Base-by-base conservation (phyloP, 2,329 filamentous ascomycete genomes). In the Shiraia sp. region DNA sequence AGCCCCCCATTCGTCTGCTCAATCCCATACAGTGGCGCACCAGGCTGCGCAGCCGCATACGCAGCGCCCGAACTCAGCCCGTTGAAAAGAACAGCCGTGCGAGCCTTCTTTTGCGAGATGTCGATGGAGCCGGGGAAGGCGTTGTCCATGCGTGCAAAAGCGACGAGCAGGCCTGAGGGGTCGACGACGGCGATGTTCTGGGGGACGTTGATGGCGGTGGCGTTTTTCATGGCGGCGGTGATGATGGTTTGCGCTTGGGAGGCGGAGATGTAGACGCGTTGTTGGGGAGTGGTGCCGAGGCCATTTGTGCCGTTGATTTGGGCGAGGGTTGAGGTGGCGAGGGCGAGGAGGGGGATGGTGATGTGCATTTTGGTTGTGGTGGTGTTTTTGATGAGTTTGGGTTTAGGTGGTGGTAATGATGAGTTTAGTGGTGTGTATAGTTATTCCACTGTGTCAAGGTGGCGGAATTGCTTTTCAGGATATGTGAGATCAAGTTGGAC, bases 131-230 rank as follows among this genome's bases (percentile, higher is more conserved):
- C 61, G 3, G 50, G 37, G 32, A 45, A 57, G 2, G 62, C 57
- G 19, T 63, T 63, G 47, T 65, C 61, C 58, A 62, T 60, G 23
- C 51, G 51, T 7, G 53, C 33, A 41, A 64, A 64, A 6, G 57
- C 60, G 23, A 65, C 55, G 10, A 64, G 47, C 1, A 62, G 31
- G 5, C 61, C 60, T 1, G 56, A 58, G 0, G 61, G 56, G 31
- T 64, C 59, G 4, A 63, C 54, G 6, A 65, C 37, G 16, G 61
- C 61, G 13, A 65, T 55, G 36, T 65, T 65, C 15, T 63, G 52
- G 2, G 59, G 59, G 9, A 61, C 37, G 2, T 51, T 50, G 23
- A 59, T 45, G 1, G 48, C 44, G 1, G 51, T 61, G 2, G 61
- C 60, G 33, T 64, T 62, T 12, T 38, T 28, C 3, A 55, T 24